Percentiles rank a stretch among this genome's conserved stretches.
phyloP scores from a whole-genome alignment of 306 rosid genomes.

The Sophora flavescens region DNA sequence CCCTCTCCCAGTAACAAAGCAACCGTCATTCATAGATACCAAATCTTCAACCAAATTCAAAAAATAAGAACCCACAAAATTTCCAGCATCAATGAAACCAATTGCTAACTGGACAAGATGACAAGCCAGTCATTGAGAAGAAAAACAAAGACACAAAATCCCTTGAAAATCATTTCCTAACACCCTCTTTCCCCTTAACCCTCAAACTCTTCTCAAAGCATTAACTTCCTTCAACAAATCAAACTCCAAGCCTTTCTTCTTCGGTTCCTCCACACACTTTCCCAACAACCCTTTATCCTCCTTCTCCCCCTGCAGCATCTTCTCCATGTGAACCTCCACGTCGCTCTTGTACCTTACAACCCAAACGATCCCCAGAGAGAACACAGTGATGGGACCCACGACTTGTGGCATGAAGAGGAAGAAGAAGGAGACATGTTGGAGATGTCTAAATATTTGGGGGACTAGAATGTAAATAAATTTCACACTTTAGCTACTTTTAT shows the following conservation, averaged over 20 bases:
- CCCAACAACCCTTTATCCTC: constrained; percentile 71
- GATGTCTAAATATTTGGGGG: too few relatives aligned
- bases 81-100: background rate
- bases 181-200: constrained; percentile 62
- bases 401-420: constrained; percentile 65
- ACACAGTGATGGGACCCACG: constrained; percentile 86
- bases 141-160: constrained; percentile 79
- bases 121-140: constrained; percentile 72
- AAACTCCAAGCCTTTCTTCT: constrained; percentile 87
- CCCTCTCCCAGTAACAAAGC: background rate
- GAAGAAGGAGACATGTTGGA: too few relatives aligned
- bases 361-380: constrained; percentile 84
- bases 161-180: constrained; percentile 84
- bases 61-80: background rate
- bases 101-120: constrained; percentile 68
- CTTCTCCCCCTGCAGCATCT: constrained; percentile 81
- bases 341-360: constrained; percentile 89
- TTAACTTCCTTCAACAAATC: constrained; percentile 95
- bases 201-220: constrained; percentile 89
- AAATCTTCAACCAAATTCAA: too few relatives aligned
- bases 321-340: constrained; percentile 82
- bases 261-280: constrained; percentile 84
- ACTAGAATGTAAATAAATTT: too few relatives aligned
- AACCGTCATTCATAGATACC: background rate
- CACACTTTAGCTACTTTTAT: too few relatives aligned